Evolutionary conservation across 306 rosid species (phyloP).

Genomic region (Fragaria nilgerrensis): DNA sequence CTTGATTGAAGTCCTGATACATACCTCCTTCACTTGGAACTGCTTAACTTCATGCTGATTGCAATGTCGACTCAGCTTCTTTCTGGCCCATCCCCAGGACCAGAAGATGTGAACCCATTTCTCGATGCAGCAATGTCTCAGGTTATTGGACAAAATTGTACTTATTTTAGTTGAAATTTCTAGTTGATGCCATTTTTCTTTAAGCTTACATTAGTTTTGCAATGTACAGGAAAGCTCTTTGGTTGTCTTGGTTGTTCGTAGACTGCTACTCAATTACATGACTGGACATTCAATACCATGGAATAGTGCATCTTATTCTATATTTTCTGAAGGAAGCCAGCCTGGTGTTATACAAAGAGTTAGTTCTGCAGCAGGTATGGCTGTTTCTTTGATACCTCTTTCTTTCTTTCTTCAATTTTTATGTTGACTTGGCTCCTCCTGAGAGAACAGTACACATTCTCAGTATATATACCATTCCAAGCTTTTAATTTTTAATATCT

Average conservation of each 20-base stretch:
- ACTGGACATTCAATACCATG: slow-evolving; percentile 47
- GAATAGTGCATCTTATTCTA: slow-evolving; percentile 59
- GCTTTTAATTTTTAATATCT: neutral
- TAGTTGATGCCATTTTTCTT: slow-evolving; percentile 20
- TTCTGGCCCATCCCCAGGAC: slow-evolving; percentile 92
- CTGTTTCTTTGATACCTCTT: neutral
- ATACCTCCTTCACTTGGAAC: slow-evolving; percentile 77
- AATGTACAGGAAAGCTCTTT: slow-evolving; percentile 76
- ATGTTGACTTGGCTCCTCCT: neutral
- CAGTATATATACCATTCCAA: neutral
- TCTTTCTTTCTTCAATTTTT: neutral
- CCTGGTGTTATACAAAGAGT: slow-evolving; percentile 90
- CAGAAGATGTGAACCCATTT: slow-evolving; percentile 79
- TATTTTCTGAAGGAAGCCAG: slow-evolving; percentile 73
- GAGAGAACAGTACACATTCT: neutral
- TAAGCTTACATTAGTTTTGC: slow-evolving; percentile 27
- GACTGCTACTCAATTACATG: slow-evolving; percentile 70
- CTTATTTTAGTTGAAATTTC: slow-evolving; percentile 23
- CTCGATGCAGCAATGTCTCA: slow-evolving; percentile 90
- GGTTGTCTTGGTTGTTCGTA: slow-evolving; percentile 64
- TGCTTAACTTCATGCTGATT: slow-evolving; percentile 89
- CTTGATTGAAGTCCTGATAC: slow-evolving; percentile 49
- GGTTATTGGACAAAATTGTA: slow-evolving; percentile 52
- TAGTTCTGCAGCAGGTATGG: slow-evolving; percentile 95
- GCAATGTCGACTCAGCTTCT: slow-evolving; percentile 98